These are phyloP conservation scores for Cryptococcus wingfieldii DNA, from an alignment of 1,284 basidiomycete species.

Conservation along the genomic window DNA sequence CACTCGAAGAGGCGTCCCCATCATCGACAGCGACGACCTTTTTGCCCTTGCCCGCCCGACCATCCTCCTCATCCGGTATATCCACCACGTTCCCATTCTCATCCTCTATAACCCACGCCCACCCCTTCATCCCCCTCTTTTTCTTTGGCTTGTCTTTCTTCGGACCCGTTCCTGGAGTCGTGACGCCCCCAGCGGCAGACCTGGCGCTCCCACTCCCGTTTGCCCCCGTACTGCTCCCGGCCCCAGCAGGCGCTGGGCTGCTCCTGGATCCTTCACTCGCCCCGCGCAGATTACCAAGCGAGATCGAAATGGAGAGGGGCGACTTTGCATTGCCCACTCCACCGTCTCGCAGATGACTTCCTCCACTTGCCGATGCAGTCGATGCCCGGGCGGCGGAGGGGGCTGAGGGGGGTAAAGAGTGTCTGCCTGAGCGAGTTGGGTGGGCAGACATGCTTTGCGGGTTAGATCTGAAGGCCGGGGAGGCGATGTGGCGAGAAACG, in stretches of 20 bases:
- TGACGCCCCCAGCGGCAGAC: background rate
- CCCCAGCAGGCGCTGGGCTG: background rate
- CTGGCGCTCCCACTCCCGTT: background rate
- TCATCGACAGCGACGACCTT: background rate
- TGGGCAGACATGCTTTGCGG: background rate
- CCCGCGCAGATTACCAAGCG: background rate
- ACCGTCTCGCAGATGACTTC: background rate
- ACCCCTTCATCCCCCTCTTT: constrained; percentile 45
- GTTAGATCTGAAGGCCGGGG: background rate
- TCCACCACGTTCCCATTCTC: constrained; percentile 34
- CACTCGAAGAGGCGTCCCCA: too few relatives aligned
- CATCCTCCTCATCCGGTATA: constrained; percentile 6
- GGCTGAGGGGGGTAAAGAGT: constrained; percentile 8
- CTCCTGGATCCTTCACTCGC: background rate
- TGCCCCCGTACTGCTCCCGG: background rate
- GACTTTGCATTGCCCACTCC: background rate
- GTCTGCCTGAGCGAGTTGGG: constrained; percentile 5
- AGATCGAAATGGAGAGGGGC: background rate
- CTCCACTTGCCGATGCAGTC: background rate
- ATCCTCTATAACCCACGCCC: constrained; percentile 40
- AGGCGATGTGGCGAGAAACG: constrained; percentile 1
- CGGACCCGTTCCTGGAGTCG: background rate
- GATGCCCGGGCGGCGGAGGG: background rate
- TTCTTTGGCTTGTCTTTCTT: constrained; percentile 26
- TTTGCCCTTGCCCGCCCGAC: background rate